A percentile compares a stretch with the other conserved stretches of the same genome.
Conservation (phyloP, 306 rosid genomes). For the Echinosophora koreensis region DNA sequence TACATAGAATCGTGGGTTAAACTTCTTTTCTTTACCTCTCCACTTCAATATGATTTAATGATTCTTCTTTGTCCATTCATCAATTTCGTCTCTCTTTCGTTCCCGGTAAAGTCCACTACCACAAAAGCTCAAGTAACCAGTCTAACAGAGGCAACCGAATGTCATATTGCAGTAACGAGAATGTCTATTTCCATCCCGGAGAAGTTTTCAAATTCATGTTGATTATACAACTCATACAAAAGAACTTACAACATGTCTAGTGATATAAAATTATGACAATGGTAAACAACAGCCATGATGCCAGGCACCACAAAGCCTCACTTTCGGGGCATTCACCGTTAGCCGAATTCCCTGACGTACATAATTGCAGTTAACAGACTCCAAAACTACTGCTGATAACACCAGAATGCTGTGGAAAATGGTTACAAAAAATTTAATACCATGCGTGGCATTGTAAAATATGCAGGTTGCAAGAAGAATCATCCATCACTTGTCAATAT, state of each 20-base stretch:
- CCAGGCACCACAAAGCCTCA: constrained; percentile 22
- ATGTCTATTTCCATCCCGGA: constrained; percentile 2
- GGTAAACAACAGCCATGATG: constrained; percentile 15
- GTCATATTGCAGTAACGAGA: not conserved
- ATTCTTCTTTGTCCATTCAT: too few species aligned
- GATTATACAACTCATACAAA: constrained; percentile 22
- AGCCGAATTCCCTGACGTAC: constrained; percentile 20
- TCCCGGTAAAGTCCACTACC: too few species aligned
- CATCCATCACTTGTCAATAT: constrained; percentile 77
- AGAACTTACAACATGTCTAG: constrained; percentile 23
- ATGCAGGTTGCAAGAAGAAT: constrained; percentile 17
- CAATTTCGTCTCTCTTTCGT: too few species aligned
- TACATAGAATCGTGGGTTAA: too few species aligned
- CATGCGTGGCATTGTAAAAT: not conserved
- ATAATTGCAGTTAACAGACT: not conserved
- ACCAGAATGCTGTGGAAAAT: constrained; percentile 27
- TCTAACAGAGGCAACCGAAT: not conserved
- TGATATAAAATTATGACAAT: constrained; percentile 27
- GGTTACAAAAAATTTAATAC: constrained; percentile 16
- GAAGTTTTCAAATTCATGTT: constrained; percentile 1
- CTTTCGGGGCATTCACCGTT: not conserved
- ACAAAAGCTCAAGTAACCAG: too few species aligned
- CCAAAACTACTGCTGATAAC: constrained; percentile 20
- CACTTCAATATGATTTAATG: too few species aligned
- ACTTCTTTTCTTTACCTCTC: too few species aligned